Conservation (phyloP, 768 basidiomycete genomes). For the Lactifluus subvellereus region DNA sequence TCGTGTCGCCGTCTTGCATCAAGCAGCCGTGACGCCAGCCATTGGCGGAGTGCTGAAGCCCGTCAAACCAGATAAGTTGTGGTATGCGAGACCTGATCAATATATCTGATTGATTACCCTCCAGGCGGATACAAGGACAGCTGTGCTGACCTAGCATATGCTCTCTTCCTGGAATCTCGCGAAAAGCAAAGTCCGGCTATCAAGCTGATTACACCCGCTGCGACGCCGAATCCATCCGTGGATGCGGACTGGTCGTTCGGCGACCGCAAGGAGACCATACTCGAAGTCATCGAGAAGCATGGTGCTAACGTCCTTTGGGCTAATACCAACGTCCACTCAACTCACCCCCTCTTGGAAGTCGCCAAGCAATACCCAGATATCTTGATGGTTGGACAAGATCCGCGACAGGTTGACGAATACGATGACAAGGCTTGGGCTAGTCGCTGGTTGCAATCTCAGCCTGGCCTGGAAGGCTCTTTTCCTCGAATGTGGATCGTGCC, state of each 20-base stretch:
- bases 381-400: constrained; percentile 6
- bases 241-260: constrained; percentile 5
- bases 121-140: constrained; percentile 8
- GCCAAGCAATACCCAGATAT: background rate
- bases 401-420: constrained; percentile 1
- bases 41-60: constrained; percentile 1
- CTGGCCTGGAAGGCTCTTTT: background rate
- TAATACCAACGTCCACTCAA: constrained; percentile 4
- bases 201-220: background rate
- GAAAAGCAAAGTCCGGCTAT: background rate
- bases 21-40: background rate
- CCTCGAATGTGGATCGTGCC: background rate
- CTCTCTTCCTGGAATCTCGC: background rate
- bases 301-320: background rate
- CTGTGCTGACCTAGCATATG: constrained; percentile 1
- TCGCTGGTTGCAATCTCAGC: background rate
- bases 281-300: constrained; percentile 1
- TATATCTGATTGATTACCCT: background rate
- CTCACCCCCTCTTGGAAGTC: background rate
- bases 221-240: background rate
- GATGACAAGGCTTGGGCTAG: constrained; percentile 2
- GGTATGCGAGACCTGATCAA: background rate
- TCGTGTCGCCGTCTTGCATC: constrained; percentile 1
- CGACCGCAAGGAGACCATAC: constrained; percentile 9
- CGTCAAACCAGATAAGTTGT: background rate